Evolutionary conservation across 768 basidiomycete species (phyloP).

Genomic region (Auricularia sp.): DNA sequence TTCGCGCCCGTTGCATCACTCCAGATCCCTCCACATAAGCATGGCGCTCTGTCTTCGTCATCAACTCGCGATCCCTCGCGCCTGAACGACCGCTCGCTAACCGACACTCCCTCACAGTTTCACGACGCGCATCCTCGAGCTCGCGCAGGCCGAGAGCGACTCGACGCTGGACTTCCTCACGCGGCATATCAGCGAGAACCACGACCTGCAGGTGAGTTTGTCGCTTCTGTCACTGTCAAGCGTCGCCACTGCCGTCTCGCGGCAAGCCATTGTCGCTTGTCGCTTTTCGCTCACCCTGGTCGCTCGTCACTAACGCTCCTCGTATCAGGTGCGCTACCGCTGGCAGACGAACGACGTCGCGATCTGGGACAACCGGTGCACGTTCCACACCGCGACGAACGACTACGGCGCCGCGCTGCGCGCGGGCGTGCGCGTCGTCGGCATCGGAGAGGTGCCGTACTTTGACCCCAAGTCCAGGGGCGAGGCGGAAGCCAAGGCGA

Average conservation of each 20-base stretch:
- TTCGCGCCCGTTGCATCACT: too few relatives aligned
- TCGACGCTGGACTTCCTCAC: constrained; percentile 39
- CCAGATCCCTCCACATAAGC: too few relatives aligned
- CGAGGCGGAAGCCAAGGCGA: too few relatives aligned
- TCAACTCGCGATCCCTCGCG: too few relatives aligned
- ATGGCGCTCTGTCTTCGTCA: too few relatives aligned
- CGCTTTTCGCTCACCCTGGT: constrained; percentile 7
- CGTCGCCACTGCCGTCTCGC: too few relatives aligned
- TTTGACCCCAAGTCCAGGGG: constrained; percentile 30
- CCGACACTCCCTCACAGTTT: constrained; percentile 20
- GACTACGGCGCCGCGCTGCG: constrained; percentile 28
- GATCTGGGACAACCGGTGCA: constrained; percentile 52
- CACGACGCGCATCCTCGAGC: constrained; percentile 44
- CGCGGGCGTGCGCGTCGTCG: constrained; percentile 43
- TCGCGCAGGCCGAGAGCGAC: constrained; percentile 45
- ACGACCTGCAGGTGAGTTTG: constrained; percentile 35
- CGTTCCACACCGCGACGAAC: constrained; percentile 34
- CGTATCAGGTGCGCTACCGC: constrained; percentile 31
- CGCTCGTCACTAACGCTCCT: too few relatives aligned
- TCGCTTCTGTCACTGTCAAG: too few relatives aligned
- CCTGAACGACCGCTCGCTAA: too few relatives aligned
- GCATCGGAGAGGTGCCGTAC: constrained; percentile 44
- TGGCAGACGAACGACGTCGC: constrained; percentile 46
- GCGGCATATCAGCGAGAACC: constrained; percentile 44
- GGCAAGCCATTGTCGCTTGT: too few relatives aligned